phyloP scores from a whole-genome alignment of 2,329 filamentous ascomycete genomes.

The Lasiodiplodia gonubiensis region DNA sequence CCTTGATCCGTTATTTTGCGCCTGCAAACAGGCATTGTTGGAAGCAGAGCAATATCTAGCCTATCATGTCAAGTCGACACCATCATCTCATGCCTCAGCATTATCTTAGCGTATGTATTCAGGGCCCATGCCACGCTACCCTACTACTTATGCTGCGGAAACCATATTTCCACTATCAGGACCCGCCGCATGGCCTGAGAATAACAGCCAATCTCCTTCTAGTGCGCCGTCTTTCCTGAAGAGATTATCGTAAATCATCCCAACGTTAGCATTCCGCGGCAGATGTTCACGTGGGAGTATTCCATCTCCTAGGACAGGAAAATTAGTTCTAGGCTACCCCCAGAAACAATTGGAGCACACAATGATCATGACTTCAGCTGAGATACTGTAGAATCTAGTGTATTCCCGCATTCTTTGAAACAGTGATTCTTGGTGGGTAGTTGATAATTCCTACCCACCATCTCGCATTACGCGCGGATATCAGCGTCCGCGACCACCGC shows the following conservation, averaged over 20 bases:
- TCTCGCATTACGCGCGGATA: neutral
- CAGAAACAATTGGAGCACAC: neutral
- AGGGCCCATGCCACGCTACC: too few species aligned
- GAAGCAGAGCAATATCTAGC: too few species aligned
- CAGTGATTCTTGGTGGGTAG: neutral
- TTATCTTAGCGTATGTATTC: too few species aligned
- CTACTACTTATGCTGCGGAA: too few species aligned
- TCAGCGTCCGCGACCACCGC: neutral
- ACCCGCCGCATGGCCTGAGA: too few species aligned
- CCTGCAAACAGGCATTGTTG: neutral
- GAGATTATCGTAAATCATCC: too few species aligned
- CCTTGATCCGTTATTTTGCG: neutral
- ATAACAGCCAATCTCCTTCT: too few species aligned
- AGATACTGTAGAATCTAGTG: neutral
- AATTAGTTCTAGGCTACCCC: neutral
- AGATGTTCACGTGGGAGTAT: neutral
- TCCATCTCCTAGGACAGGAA: neutral
- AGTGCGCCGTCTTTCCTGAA: too few species aligned
- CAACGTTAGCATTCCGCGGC: too few species aligned
- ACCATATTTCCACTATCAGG: too few species aligned
- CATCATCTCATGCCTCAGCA: too few species aligned
- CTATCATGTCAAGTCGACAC: too few species aligned
- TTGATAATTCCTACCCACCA: neutral
- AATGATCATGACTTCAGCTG: neutral
- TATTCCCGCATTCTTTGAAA: neutral